Conservation (phyloP, 768 basidiomycete species). For the Asterophora parasitica region DNA sequence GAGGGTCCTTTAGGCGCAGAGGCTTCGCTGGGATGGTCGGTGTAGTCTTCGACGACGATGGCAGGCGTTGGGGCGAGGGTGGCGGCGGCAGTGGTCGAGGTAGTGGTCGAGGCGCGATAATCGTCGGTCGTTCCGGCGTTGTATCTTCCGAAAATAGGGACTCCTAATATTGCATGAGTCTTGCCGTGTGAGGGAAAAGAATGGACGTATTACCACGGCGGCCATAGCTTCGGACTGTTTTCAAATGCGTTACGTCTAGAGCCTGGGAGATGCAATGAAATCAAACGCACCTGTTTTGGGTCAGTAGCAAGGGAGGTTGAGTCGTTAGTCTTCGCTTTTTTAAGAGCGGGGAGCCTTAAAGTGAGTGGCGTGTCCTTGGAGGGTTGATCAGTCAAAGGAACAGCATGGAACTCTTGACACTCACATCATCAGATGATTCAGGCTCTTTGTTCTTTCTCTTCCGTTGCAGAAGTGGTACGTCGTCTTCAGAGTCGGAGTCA, state of each 20-base stretch:
- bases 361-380: conserved; percentile 6
- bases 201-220: neutral
- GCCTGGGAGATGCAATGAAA: neutral
- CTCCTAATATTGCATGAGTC: too few species aligned
- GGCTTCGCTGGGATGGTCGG: conserved; percentile 9
- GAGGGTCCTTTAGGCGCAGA: conserved; percentile 17
- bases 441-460: conserved; percentile 7
- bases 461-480: conserved; percentile 9
- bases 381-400: neutral
- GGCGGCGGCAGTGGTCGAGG: neutral
- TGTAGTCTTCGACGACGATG: conserved; percentile 10
- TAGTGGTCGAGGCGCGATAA: too few species aligned
- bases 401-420: neutral
- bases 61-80: neutral
- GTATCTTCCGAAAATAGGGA: neutral
- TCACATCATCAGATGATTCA: conserved; percentile 13
- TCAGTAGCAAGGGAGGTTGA: neutral
- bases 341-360: conserved; percentile 5
- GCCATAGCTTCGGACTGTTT: neutral
- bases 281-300: neutral
- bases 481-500: conserved; percentile 10
- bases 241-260: neutral
- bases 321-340: conserved; percentile 5
- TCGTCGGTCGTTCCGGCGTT: neutral
- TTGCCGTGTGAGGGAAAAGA: neutral